Conservation (phyloP, 2,329 filamentous ascomycete species). For the Akanthomyces lecanii region DNA sequence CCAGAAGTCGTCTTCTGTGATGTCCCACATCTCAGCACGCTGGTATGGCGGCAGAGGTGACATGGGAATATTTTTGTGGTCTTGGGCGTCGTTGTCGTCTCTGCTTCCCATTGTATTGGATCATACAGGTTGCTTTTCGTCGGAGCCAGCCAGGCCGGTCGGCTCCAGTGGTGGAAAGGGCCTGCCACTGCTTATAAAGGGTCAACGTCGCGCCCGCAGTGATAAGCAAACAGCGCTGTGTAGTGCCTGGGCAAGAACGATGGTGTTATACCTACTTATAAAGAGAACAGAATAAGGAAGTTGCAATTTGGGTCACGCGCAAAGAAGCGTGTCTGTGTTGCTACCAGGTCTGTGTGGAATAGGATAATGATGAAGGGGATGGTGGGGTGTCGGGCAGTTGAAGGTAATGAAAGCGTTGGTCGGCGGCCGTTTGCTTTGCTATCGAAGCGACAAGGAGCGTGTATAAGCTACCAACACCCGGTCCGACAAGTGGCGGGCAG, state of each 20-base stretch:
- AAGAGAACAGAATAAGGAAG: neutral
- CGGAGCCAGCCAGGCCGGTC: neutral
- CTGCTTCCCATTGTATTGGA: neutral
- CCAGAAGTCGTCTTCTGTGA: constrained; percentile 36
- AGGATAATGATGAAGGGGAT: neutral
- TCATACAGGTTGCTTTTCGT: neutral
- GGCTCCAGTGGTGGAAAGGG: neutral
- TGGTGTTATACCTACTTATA: neutral
- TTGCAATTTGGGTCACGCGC: neutral
- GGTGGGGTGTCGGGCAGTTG: neutral
- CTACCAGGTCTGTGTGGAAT: neutral
- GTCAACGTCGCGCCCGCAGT: constrained; percentile 5
- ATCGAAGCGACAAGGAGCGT: neutral
- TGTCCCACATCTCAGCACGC: constrained; percentile 29
- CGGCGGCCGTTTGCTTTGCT: neutral
- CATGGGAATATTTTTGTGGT: neutral
- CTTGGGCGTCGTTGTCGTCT: too few relatives aligned
- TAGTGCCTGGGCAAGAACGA: neutral
- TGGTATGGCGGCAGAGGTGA: neutral
- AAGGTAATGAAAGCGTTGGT: neutral
- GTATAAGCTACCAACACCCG: neutral
- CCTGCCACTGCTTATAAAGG: neutral
- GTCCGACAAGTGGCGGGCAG: constrained; percentile 1
- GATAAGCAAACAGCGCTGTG: neutral
- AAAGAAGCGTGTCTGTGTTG: neutral